phyloP scores from a whole-genome alignment of 2,329 filamentous ascomycete species.

The Penicillium sp. region DNA sequence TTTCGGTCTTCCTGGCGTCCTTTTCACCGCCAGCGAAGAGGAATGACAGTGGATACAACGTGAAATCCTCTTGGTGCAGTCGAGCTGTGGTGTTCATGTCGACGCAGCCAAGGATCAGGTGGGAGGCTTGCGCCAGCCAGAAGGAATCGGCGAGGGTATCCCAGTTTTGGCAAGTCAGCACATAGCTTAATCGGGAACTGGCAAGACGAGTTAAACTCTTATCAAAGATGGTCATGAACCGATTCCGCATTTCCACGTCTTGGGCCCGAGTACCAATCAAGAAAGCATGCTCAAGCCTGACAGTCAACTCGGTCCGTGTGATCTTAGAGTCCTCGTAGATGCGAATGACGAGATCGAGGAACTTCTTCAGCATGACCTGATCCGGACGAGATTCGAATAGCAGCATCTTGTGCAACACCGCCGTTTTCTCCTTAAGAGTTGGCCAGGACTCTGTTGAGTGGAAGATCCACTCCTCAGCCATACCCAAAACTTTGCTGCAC shows the following conservation, averaged over 20 bases:
- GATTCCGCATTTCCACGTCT: conserved; percentile 94
- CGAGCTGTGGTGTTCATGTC: conserved; percentile 81
- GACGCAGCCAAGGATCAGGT: conserved; percentile 86
- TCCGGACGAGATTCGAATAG: conserved; percentile 87
- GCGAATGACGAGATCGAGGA: conserved; percentile 91
- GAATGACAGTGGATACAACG: conserved; percentile 71
- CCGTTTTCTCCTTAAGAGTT: conserved; percentile 97
- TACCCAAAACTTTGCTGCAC: conserved; percentile 88
- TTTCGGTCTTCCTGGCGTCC: conserved; percentile 64
- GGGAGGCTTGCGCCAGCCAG: conserved; percentile 94
- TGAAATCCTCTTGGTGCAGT: conserved; percentile 83
- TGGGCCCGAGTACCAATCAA: conserved; percentile 90
- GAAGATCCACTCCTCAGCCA: conserved; percentile 97
- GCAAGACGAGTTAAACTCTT: conserved; percentile 91
- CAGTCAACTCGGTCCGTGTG: conserved; percentile 89
- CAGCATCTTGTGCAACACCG: conserved; percentile 98
- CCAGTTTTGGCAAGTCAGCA: conserved; percentile 93
- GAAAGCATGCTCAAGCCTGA: conserved; percentile 97
- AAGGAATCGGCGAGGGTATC: conserved; percentile 92
- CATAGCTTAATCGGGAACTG: conserved; percentile 83
- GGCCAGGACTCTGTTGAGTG: conserved; percentile 92
- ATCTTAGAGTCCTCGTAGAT: conserved; percentile 99
- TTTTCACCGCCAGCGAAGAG: conserved; percentile 74
- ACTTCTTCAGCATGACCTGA: conserved; percentile 83
- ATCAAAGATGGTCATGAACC: conserved; percentile 96